Evolutionary conservation across 2,329 filamentous ascomycete genomes (phyloP), one percentile per base, ranked within the genome.

Genomic region (Microdochium bolleyi): DNA sequence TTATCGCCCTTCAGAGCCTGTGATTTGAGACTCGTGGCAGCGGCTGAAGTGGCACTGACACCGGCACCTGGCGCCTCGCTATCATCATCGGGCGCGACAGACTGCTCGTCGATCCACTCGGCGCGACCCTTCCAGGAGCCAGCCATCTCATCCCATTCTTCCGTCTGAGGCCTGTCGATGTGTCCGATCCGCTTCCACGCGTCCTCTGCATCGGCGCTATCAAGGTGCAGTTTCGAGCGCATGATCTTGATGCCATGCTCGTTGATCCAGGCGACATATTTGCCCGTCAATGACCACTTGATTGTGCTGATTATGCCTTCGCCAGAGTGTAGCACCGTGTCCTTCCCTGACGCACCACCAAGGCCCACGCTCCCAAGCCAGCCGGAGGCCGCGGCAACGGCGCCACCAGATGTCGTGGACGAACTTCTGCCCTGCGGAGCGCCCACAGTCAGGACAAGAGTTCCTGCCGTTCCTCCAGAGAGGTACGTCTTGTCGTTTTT

Each of bases 161-260:
- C 84, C 4, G 87, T 88, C 61, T 90, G 88, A 2, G 94, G 94
- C 46, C 91, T 83, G 64, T 95, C 91, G 55, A 95, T 86, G 65
- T 97, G 92, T 24, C 89, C 92, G 57, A 99, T 89, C 10, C 92
- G 82, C 68, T 94, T 95, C 95, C 95, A 99, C 2, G 92, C 89
- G 58, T 87, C 85, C 16, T 96, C 92, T 1, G 79, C 73, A 62
- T 95, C 87, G 13, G 79, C 78, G 56, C 76, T 84, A 5, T 95
- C 89, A 4, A 96, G 77, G 60, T 92, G 83, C 21, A 95, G 65
- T 65, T 94, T 89, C 3, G 90, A 90, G 37, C 94, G 83, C 92
- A 97, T 97, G 55, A 99, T 94, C 67, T 96, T 96, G 66, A 97
- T 95, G 3, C 94, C 94, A 62, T 95, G 87, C 69, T 99, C 94